Evolutionary conservation across 306 rosid species (phyloP), one percentile per base, ranked within the genome.

Genomic region (Gastrolobium villosum): DNA sequence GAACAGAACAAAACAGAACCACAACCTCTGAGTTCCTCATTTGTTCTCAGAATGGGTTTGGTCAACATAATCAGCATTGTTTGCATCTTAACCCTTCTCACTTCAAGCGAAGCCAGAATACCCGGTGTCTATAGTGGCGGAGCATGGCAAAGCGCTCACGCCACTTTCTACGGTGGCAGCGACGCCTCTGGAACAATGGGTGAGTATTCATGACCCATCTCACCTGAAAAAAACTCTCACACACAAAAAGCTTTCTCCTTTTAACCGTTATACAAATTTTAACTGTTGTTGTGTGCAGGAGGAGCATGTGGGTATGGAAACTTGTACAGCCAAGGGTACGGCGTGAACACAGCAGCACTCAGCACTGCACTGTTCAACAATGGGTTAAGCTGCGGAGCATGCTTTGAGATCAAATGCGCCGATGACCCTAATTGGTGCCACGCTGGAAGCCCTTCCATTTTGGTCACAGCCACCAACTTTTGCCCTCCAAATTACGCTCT

Each of bases 171-270:
- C 57, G 98, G 98, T 0, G 98, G 95, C 43, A 84, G 80, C 50
- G 97, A 91, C 57, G 98, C 98, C 81, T 86, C 98, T 3, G 98
- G 98, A 59, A 93, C 98, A 41, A 93, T 93, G 98, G 97, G 97
- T 89, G 11, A 7, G 53, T 3, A 26, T 7, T 0, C 1, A 20
- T 20, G 26, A 20, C 14, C 52, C 10, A 15, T 36, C 4, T 3
- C 40, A 65, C 54, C 48, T 20, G 26, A 20, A 20, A 20, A 64
- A 64, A 37, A 9, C 10, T 14, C 44, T 3, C 37, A 53, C 32
- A 53, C 70, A 65, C 46, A 36, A n/a, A 70, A 70, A 14, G 60
- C 13, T 49, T 36, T 14, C 13, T 7, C 15, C 46, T 70, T 62
- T 62, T 13, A 3, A 62, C 2, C n/a, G 10, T 20, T 54, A 34